Evolutionary conservation across 176 grass and related monocot species (phyloP), one percentile per base, ranked within the genome.

Genomic region (Oryza brachyantha): DNA sequence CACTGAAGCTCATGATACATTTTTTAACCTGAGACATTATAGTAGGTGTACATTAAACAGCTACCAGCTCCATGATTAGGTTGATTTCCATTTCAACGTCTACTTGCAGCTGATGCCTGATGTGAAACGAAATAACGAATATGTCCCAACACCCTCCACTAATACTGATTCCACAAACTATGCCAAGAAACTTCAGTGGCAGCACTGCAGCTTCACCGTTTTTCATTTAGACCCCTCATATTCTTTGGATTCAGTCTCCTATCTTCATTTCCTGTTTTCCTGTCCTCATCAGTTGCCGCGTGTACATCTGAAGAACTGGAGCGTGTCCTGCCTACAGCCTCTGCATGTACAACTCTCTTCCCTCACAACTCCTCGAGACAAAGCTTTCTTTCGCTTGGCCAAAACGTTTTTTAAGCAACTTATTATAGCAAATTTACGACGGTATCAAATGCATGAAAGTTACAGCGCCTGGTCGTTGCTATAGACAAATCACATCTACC

Each of bases 61-160:
- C 62, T 52, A 43, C 19, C 38, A 0, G 17, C 25, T 31, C 21
- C 16, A 17, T 28, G 55, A 16, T 72, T 78, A 66, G 85, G 79
- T 73, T 75, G 5, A 46, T 42, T 63, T 80, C 76, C 40, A 58
- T 76, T 84, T 80, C 64, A 80, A 13, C 36, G 16, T 12, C 84
- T 74, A 59, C 13, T n/a, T 66, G 66, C 2, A 29, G 27, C 24
- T 38, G 67, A 37, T 61, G 46, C 29, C 19, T 59, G 73, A 72
- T 14, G 37, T 6, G 29, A 17, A 79, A 61, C 5, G 0, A 14
- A 64, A 24, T 17, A 79, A 61, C 5, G 0, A 14, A 64, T 31
- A 26, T 43, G 25, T 17, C 5, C 29, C 16, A 16, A 65, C 16
- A 45, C 29, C 3, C 10, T 13, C 64, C 31, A 13, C 4, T 41